Percentiles rank a stretch among this genome's conserved stretches.
Conservation (phyloP, 1,284 basidiomycete genomes). For the Sporisorium scitamineum region DNA sequence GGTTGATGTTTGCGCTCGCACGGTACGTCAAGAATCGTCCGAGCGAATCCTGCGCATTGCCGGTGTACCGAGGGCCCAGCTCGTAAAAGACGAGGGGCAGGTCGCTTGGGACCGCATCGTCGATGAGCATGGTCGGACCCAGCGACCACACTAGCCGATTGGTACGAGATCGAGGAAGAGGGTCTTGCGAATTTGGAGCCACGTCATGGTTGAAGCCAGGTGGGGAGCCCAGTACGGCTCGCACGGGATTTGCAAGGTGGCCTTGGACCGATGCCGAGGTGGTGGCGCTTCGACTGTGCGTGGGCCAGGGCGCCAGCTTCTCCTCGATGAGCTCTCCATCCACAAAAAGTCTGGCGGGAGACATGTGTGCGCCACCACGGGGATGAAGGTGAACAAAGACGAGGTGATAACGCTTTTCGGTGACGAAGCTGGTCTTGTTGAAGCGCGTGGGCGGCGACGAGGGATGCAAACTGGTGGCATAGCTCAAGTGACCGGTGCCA, state of each 20-base stretch:
- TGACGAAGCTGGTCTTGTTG: conserved; percentile 32
- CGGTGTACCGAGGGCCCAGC: conserved; percentile 54
- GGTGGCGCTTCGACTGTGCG: conserved; percentile 6
- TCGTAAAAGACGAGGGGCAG: conserved; percentile 55
- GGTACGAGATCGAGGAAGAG: neutral
- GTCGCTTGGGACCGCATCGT: conserved; percentile 54
- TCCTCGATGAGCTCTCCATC: conserved; percentile 57
- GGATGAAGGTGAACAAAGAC: conserved; percentile 57
- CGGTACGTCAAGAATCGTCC: conserved; percentile 62
- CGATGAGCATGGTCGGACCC: conserved; percentile 53
- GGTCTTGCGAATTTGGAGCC: neutral
- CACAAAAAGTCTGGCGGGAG: conserved; percentile 55
- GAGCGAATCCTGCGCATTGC: conserved; percentile 61
- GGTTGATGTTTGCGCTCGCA: conserved; percentile 57
- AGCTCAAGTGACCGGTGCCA: conserved; percentile 48
- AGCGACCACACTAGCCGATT: conserved; percentile 60
- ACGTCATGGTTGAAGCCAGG: conserved; percentile 19
- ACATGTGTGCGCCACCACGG: conserved; percentile 35
- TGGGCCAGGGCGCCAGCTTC: conserved; percentile 49
- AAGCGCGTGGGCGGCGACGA: conserved; percentile 34
- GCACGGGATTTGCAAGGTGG: conserved; percentile 20
- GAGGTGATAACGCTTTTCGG: conserved; percentile 45
- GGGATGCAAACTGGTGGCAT: conserved; percentile 18
- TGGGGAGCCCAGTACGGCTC: conserved; percentile 52
- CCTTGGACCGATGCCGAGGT: conserved; percentile 13